These are phyloP conservation scores for Colletotrichum ledebouriae DNA, from an alignment of 2,329 filamentous ascomycete genomes.

Conservation along the genomic window DNA sequence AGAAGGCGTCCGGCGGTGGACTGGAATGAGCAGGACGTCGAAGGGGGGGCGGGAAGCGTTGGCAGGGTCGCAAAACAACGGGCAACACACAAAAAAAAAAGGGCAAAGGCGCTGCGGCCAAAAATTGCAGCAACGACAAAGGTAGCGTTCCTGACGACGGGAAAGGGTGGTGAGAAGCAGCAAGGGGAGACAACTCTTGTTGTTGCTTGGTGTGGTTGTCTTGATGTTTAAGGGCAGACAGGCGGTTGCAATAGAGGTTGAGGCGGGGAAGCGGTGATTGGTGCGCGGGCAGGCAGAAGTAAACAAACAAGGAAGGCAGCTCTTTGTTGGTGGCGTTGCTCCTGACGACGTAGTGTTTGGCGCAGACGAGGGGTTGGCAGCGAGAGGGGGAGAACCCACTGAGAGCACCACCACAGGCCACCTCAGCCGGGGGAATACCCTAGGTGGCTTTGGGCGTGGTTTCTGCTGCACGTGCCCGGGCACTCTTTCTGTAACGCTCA, in stretches of 20 bases:
- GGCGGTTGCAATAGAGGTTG: slow-evolving; percentile 36
- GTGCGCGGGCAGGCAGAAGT: slow-evolving; percentile 41
- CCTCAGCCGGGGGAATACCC: background rate
- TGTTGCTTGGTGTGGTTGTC: slow-evolving; percentile 37
- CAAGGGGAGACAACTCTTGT: slow-evolving; percentile 31
- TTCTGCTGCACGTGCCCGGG: slow-evolving; percentile 37
- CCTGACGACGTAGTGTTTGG: slow-evolving; percentile 39
- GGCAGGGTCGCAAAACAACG: slow-evolving; percentile 35
- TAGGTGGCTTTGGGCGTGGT: background rate
- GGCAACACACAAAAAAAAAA: slow-evolving; percentile 38
- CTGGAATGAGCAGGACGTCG: slow-evolving; percentile 38
- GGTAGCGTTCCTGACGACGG: slow-evolving; percentile 43
- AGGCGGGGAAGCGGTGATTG: slow-evolving; percentile 42
- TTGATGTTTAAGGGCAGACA: slow-evolving; percentile 44
- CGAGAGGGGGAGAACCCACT: background rate
- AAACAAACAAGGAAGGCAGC: slow-evolving; percentile 45
- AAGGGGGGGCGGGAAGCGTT: slow-evolving; percentile 12
- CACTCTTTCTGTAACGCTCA: slow-evolving; percentile 36
- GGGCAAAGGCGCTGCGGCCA: slow-evolving; percentile 31
- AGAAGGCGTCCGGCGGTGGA: background rate
- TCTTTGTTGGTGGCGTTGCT: slow-evolving; percentile 43
- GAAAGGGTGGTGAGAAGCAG: slow-evolving; percentile 37
- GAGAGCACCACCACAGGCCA: slow-evolving; percentile 4
- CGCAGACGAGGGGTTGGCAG: slow-evolving; percentile 33
- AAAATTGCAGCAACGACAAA: slow-evolving; percentile 35